phyloP scores from a whole-genome alignment of 2,329 filamentous ascomycete genomes.

The Cercospora sp. region DNA sequence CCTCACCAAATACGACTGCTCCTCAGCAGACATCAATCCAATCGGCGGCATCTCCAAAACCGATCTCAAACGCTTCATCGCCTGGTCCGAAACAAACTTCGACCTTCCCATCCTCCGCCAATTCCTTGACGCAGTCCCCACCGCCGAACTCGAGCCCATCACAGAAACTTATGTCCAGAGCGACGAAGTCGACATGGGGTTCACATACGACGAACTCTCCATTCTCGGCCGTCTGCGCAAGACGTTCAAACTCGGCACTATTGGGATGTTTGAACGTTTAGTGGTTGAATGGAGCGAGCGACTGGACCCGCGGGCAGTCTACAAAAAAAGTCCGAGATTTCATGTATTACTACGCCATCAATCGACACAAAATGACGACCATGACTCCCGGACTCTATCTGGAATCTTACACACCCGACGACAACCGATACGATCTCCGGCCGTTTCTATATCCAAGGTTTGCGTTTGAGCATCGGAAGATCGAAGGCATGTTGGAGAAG shows the following conservation, averaged over 20 bases:
- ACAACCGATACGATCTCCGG: constrained; percentile 59
- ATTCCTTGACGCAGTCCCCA: constrained; percentile 61
- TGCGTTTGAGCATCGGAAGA: constrained; percentile 51
- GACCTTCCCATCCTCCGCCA: constrained; percentile 63
- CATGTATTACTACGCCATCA: constrained; percentile 62
- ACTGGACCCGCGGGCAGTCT: constrained; percentile 37
- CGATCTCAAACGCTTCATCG: constrained; percentile 71
- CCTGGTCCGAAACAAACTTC: constrained; percentile 62
- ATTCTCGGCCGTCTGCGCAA: constrained; percentile 58
- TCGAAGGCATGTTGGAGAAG: constrained; percentile 49
- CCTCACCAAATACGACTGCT: constrained; percentile 71
- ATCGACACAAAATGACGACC: constrained; percentile 65
- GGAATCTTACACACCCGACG: constrained; percentile 50
- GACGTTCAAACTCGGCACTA: constrained; percentile 56
- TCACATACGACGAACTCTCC: constrained; percentile 57
- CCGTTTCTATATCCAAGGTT: constrained; percentile 58
- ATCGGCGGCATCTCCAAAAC: constrained; percentile 66
- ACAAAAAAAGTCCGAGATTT: constrained; percentile 48
- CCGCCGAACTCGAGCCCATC: constrained; percentile 61
- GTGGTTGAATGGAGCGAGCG: constrained; percentile 53
- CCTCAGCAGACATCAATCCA: constrained; percentile 59
- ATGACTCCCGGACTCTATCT: constrained; percentile 60
- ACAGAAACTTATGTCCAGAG: constrained; percentile 61
- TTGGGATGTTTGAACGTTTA: constrained; percentile 56
- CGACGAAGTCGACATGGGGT: constrained; percentile 58